Conservation (phyloP, 1,284 basidiomycete species). For the Trichosporon sp. region DNA sequence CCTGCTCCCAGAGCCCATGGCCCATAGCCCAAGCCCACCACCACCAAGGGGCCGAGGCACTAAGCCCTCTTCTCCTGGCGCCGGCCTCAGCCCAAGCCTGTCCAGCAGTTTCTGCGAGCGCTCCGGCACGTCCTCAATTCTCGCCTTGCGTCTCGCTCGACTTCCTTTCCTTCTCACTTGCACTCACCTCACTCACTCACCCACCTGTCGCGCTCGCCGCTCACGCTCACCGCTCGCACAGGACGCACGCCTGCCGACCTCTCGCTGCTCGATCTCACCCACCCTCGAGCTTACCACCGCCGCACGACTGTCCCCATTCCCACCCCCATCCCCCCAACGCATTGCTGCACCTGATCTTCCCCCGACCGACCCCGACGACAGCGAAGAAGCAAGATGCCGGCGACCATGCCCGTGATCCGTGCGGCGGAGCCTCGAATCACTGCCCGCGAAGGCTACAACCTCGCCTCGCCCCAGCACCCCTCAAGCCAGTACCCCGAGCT, state of each 20-base stretch:
- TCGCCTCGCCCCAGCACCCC: conserved; percentile 9
- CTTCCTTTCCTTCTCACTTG: neutral
- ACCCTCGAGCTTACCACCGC: neutral
- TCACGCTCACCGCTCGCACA: neutral
- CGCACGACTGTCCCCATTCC: neutral
- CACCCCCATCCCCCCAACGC: neutral
- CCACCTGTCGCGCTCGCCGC: neutral
- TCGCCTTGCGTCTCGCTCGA: neutral
- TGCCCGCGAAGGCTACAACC: neutral
- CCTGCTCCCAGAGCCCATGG: too few species aligned
- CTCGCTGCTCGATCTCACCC: neutral
- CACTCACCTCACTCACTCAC: neutral
- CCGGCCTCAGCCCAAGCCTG: neutral
- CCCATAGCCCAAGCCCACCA: neutral
- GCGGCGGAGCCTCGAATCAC: neutral
- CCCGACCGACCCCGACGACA: neutral
- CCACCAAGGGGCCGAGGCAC: too few species aligned
- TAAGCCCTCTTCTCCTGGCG: neutral
- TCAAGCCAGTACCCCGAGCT: conserved; percentile 15
- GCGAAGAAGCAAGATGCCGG: conserved; percentile 2
- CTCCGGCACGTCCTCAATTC: neutral
- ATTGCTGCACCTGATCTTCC: neutral
- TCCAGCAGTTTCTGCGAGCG: neutral
- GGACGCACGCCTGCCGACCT: neutral
- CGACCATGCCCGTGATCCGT: neutral